phyloP scores from a whole-genome alignment of 352 stramenopile species.

The Globisporangium camurandrum region DNA sequence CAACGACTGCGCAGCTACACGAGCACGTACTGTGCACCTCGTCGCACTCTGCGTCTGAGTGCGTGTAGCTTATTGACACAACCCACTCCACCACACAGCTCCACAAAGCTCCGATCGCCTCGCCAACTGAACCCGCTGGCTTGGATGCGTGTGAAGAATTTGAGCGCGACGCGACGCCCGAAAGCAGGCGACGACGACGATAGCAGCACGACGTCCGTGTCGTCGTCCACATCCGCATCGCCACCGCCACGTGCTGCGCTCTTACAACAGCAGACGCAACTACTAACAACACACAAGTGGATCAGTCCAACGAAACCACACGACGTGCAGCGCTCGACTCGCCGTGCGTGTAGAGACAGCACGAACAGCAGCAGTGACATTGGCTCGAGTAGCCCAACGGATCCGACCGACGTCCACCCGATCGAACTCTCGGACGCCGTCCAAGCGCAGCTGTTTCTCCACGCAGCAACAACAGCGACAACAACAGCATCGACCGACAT shows the following conservation, averaged over 20 bases:
- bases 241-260: too few relatives aligned
- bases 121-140: not conserved
- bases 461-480: too few relatives aligned
- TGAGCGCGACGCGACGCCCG: conserved; percentile 52
- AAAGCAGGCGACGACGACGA: conserved; percentile 61
- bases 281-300: conserved; percentile 23
- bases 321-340: too few relatives aligned
- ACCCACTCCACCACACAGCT: too few relatives aligned
- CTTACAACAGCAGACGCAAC: not conserved
- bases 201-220: not conserved
- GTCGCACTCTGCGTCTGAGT: not conserved
- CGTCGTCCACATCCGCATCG: too few relatives aligned
- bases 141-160: conserved; percentile 74
- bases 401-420: conserved; percentile 26
- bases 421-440: conserved; percentile 9
- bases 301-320: conserved; percentile 34
- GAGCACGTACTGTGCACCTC: not conserved
- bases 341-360: not conserved
- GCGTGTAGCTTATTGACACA: not conserved
- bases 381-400: conserved; percentile 33
- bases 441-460: conserved; percentile 4
- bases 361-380: conserved; percentile 14
- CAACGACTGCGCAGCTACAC: not conserved
- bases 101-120: too few relatives aligned
- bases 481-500: conserved; percentile 2